Evolutionary conservation across 2,329 filamentous ascomycete genomes (phyloP).

Genomic region (Paecilomyces niveus): DNA sequence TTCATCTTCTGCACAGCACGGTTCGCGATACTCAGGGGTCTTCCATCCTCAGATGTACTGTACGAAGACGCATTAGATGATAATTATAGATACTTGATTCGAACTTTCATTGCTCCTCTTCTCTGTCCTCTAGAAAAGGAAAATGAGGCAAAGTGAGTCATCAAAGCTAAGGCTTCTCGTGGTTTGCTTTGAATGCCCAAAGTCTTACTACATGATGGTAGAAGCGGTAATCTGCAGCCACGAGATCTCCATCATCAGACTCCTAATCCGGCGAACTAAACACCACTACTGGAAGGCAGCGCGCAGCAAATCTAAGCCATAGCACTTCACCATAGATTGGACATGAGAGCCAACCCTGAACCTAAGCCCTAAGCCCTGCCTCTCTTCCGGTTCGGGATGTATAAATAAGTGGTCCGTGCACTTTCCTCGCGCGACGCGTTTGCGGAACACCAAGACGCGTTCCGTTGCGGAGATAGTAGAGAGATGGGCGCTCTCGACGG

Average conservation of each 20-base stretch:
- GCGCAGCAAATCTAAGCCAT: not conserved
- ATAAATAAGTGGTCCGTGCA: constrained; percentile 1
- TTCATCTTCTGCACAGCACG: not conserved
- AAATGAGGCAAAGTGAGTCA: not conserved
- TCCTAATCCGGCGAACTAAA: constrained; percentile 32
- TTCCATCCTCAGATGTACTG: not conserved
- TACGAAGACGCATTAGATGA: not conserved
- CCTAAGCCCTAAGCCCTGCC: constrained; percentile 26
- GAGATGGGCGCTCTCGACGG: not conserved
- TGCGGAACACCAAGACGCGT: constrained; percentile 3
- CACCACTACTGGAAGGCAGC: constrained; percentile 17
- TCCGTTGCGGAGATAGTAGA: not conserved
- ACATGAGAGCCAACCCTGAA: constrained; percentile 10
- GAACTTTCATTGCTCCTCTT: not conserved
- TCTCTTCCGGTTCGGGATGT: constrained; percentile 14
- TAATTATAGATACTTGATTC: not conserved
- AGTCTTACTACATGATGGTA: not conserved
- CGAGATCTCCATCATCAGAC: constrained; percentile 33
- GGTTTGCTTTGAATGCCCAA: not conserved
- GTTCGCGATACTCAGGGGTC: not conserved
- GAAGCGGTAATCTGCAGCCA: not conserved
- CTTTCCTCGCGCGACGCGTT: constrained; percentile 11
- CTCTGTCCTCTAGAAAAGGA: no score
- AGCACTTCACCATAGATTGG: not conserved
- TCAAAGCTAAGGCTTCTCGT: not conserved